phyloP scores from a whole-genome alignment of 179 eudicot genomes.

The Corrigiola litoralis region DNA sequence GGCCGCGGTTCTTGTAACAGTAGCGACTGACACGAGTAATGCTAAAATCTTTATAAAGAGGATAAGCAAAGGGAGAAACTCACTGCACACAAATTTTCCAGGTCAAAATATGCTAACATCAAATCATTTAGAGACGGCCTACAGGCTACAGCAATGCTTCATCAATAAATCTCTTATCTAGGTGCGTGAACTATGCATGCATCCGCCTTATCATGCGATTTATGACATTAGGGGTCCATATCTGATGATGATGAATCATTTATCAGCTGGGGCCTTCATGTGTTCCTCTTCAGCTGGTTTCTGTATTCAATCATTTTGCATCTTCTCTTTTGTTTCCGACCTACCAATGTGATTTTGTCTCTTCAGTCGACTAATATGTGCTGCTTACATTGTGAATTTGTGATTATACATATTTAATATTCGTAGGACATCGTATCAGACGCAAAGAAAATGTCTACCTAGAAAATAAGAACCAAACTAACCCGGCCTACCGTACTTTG shows the following conservation, averaged over 20 bases:
- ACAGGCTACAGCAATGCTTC: neutral
- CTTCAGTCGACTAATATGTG: neutral
- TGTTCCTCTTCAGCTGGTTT: neutral
- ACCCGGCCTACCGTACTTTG: no score
- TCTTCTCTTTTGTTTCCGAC: neutral
- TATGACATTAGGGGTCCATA: constrained; percentile 20
- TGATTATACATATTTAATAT: neutral
- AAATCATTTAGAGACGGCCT: neutral
- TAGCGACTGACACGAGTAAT: no score
- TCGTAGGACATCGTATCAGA: neutral
- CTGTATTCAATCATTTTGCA: neutral
- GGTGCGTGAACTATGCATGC: constrained; percentile 21
- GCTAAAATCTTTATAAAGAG: no score
- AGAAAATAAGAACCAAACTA: no score
- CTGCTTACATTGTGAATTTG: neutral
- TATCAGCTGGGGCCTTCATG: constrained; percentile 1
- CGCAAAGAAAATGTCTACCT: no score
- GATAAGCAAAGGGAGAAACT: no score
- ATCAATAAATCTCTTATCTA: constrained; percentile 11
- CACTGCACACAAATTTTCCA: no score
- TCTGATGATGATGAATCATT: constrained; percentile 18
- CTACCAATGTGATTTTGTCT: neutral
- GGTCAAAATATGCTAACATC: neutral
- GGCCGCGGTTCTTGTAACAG: no score
- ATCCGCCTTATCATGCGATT: constrained; percentile 19